Evolutionary conservation across 805 yeast species (phyloP).

Genomic region (Yamadazyma takamatsuzukensis): DNA sequence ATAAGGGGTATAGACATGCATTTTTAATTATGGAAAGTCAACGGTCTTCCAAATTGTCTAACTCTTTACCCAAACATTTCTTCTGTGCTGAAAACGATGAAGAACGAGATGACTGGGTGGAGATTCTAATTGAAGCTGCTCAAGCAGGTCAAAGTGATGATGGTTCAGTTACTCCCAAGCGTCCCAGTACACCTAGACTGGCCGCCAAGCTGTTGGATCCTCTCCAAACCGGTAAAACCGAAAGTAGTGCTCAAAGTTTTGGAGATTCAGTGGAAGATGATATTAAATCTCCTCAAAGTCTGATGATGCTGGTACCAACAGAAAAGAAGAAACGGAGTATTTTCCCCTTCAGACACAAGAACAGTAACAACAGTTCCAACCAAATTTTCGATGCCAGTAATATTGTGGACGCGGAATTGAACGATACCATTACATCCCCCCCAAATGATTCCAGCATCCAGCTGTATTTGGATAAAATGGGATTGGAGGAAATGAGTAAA

Average conservation of each 20-base stretch:
- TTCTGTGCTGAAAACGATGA: constrained; percentile 77
- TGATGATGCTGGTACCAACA: too few species aligned
- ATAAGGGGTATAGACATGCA: constrained; percentile 56
- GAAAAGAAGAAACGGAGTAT: constrained; percentile 53
- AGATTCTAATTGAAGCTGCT: constrained; percentile 33
- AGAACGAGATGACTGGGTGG: constrained; percentile 75
- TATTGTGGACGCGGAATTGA: constrained; percentile 3
- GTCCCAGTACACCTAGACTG: neutral
- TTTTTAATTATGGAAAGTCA: constrained; percentile 51
- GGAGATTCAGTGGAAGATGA: too few species aligned
- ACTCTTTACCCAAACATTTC: constrained; percentile 49
- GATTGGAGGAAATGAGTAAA: constrained; percentile 32
- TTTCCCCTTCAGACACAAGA: constrained; percentile 48
- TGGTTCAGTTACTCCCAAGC: neutral
- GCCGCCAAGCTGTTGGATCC: too few species aligned
- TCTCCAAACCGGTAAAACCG: too few species aligned
- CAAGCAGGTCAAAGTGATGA: constrained; percentile 2
- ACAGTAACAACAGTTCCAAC: constrained; percentile 15
- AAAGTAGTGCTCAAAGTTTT: neutral
- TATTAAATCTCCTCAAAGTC: too few species aligned
- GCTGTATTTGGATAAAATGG: constrained; percentile 32
- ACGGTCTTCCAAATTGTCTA: constrained; percentile 27
- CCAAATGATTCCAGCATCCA: constrained; percentile 17
- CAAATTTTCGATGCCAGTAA: constrained; percentile 2
- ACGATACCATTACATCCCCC: constrained; percentile 1